Base-by-base conservation (phyloP, 805 yeast genomes). In the Teunomyces stri region DNA sequence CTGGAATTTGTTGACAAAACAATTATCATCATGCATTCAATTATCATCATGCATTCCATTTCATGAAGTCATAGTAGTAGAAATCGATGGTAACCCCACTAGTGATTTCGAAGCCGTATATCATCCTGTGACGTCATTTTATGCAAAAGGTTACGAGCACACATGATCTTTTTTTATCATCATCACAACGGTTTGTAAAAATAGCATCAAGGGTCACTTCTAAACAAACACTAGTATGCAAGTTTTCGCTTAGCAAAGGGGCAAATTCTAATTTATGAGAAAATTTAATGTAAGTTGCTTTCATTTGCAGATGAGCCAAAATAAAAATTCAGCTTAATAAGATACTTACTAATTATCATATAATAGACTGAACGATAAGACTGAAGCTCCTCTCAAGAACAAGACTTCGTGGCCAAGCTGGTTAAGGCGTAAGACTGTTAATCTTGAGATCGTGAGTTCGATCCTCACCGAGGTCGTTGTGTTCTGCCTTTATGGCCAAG, bases 341-440 rank as follows among this genome's bases (percentile, higher is more conserved):
- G 13, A 15, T 40, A 9, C 7, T 27, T 6, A 28, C 27, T 11
- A 2, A 15, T 40, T 7, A 13, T 4, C 13, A 1, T 31, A 0
- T 3, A n/a, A 13, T 31, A 13, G 18, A 31, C 6, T 13, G 16
- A 31, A 31, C 7, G 13, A 31, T 15, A 31, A 11, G 9, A 13
- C 11, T 13, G 7, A 15, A 7, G 5, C 11, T 31, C 7, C 7
- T n/a, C n/a, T 11, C 22, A 29, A 25, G 34, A 40, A 40, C 18
- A 44, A 22, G 55, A 47, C 55, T 52, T 46, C 55, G 55, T 52
- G 55, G 55, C 55, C 55, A 52, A 52, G 55, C 46, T 52, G 55
- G 55, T 42, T 52, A 52, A 52, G 55, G 55, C 55, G 55, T 52
- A 52, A 52, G 55, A 52, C 55, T 52, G 55, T 52, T 52, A 52